Conservation (phyloP, 495 filamentous ascomycete species). For the Talaromyces adpressus region DNA sequence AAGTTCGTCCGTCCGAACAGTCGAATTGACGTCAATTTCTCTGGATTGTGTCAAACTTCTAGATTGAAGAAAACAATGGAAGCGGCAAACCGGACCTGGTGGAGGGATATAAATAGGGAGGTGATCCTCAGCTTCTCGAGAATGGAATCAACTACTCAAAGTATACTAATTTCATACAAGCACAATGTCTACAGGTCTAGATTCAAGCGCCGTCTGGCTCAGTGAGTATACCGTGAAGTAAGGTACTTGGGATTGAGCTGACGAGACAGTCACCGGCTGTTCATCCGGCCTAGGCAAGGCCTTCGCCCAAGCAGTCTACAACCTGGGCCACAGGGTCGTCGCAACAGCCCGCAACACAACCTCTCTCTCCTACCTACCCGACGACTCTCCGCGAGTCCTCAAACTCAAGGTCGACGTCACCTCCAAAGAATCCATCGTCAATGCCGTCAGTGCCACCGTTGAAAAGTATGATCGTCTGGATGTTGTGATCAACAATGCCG, state of each 20-base stretch:
- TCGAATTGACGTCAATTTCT: not conserved
- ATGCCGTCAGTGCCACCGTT: constrained; percentile 21
- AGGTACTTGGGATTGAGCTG: not conserved
- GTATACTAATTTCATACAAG: not conserved
- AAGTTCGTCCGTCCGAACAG: not conserved
- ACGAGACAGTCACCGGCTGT: constrained; percentile 18
- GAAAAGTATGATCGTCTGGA: constrained; percentile 35
- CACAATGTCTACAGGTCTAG: not conserved
- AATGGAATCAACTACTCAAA: not conserved
- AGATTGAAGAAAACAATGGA: not conserved
- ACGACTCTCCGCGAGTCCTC: constrained; percentile 25
- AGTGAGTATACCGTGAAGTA: not conserved
- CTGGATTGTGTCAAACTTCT: not conserved
- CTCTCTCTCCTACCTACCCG: constrained; percentile 30
- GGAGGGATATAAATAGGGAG: not conserved
- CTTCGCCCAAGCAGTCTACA: constrained; percentile 29
- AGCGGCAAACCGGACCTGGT: not conserved
- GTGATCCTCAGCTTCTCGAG: not conserved
- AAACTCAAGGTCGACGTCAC: constrained; percentile 38
- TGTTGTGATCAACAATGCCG: constrained; percentile 53
- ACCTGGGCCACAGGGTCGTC: constrained; percentile 35
- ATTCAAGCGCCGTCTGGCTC: constrained; percentile 1
- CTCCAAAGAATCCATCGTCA: constrained; percentile 24
- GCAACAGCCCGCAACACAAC: constrained; percentile 38
- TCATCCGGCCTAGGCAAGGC: constrained; percentile 35